A percentile compares a stretch with the other conserved stretches of the same genome.
These are phyloP conservation scores for Apium graveolens DNA, from an alignment of 129 eudicot genomes.

Conservation along the genomic window DNA sequence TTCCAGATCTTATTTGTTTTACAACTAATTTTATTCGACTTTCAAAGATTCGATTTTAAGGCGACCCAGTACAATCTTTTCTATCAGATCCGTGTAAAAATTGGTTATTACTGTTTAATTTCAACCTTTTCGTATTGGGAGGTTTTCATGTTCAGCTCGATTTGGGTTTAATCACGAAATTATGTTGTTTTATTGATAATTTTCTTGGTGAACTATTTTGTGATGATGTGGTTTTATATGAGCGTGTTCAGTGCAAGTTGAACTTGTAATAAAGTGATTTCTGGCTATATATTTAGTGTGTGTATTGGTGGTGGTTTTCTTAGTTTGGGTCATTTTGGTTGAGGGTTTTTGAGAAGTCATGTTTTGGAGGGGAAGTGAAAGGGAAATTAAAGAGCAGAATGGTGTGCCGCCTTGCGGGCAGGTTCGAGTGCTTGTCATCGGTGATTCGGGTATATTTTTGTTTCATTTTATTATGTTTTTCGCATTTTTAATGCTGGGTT, in stretches of 20 bases:
- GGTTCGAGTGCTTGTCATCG: slow-evolving; percentile 89
- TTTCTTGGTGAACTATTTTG: neutral
- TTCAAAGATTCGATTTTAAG: neutral
- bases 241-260: neutral
- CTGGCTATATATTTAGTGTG: neutral
- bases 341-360: slow-evolving; percentile 19
- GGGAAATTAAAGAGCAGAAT: slow-evolving; percentile 60
- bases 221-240: neutral
- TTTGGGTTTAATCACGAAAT: neutral
- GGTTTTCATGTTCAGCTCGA: neutral
- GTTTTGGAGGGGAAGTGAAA: slow-evolving; percentile 95
- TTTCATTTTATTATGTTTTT: neutral
- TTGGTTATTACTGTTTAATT: neutral
- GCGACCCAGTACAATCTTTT: neutral
- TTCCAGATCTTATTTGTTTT: neutral
- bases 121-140: neutral
- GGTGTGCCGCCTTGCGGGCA: slow-evolving; percentile 84
- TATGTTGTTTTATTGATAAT: neutral
- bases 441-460: slow-evolving; percentile 67
- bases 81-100: neutral
- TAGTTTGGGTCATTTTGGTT: slow-evolving; percentile 10
- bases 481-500: neutral
- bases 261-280: neutral
- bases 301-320: neutral
- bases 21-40: neutral